These are phyloP conservation scores for Tetracentron sinense DNA, from an alignment of 164 flowering plant species.

Conservation along the genomic window DNA sequence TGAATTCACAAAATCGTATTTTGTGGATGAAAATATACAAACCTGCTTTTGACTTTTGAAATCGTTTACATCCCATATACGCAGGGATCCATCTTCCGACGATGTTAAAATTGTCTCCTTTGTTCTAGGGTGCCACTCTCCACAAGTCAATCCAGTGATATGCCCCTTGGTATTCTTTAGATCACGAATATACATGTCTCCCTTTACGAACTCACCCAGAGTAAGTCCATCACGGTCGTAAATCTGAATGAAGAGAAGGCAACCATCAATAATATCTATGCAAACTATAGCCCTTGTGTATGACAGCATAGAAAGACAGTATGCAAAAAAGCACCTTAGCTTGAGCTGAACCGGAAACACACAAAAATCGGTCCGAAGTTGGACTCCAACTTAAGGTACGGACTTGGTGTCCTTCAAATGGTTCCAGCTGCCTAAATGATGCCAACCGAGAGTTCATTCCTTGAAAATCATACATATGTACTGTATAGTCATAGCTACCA, in stretches of 20 bases:
- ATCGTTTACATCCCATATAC: conserved; percentile 98
- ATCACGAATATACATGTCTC: conserved; percentile 98
- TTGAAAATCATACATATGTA: conserved; percentile 96
- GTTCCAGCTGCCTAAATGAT: conserved; percentile 92
- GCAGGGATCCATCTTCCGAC: conserved; percentile 94
- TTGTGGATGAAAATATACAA: neutral
- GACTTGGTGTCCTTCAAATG: conserved; percentile 95
- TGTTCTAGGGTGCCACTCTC: conserved; percentile 87
- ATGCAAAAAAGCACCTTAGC: conserved; percentile 66
- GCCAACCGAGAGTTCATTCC: conserved; percentile 89
- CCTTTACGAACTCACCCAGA: conserved; percentile 86
- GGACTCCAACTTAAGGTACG: conserved; percentile 99
- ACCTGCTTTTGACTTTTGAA: conserved; percentile 97
- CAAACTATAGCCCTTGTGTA: neutral
- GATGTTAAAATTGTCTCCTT: conserved; percentile 94
- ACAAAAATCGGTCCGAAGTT: conserved; percentile 77
- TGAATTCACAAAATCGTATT: neutral
- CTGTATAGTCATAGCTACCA: conserved; percentile 92
- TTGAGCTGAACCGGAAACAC: conserved; percentile 95
- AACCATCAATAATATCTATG: neutral
- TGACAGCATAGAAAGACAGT: no score
- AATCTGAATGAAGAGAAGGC: conserved; percentile 42
- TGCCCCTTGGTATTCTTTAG: conserved; percentile 97
- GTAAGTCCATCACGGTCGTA: conserved; percentile 98
- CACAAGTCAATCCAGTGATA: conserved; percentile 91